Evolutionary conservation across 768 basidiomycete species (phyloP), one percentile per base, ranked within the genome.

Genomic region (Neoboletus magnificus): DNA sequence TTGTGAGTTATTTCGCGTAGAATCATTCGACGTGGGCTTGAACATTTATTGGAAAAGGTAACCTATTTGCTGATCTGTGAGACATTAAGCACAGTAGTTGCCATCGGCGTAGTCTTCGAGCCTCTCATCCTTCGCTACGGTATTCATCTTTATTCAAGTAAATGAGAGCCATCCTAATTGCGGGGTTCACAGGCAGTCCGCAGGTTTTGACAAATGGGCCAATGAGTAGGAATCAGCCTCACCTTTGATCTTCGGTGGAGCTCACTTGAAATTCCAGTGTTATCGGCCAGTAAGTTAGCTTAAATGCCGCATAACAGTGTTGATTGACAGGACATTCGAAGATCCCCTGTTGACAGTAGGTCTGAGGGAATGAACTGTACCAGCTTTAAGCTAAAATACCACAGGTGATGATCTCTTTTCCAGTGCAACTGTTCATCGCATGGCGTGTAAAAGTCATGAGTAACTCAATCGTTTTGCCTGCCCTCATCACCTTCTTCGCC

Each of bases 381-480:
- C 4, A 1, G 7, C 27, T 53, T 29, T 1, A 3, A 20, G 27
- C 35, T 49, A 23, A 44, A 15, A 37, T 40, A 1, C 16, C 12
- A 30, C 42, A 81, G 80, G 79, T 74, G 5, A 71, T 81, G 50
- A 77, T 77, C 32, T 77, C 76, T 1, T 56, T 70, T 6, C 59
- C 74, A 13, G 79, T 80, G 7, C 79, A 82, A 50, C 55, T 76
- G 5, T 82, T 82, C 61, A 79, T 79, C 44, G 76, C 77, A 6
- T 76, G 74, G 74, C 67, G 76, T 23, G 72, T 77, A 20, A 72
- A 68, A 25, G 60, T 75, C 13, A 57, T 77, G 48, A 73, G 69
- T 7, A 61, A 55, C 43, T 74, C 70, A 50, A 58, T 39, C 4
- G 47, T 63, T n/a, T 41, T 70, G 9, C 69, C 69, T 23, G 43